Conservation (phyloP, 129 eudicot genomes). For the Artemisia argyi region DNA sequence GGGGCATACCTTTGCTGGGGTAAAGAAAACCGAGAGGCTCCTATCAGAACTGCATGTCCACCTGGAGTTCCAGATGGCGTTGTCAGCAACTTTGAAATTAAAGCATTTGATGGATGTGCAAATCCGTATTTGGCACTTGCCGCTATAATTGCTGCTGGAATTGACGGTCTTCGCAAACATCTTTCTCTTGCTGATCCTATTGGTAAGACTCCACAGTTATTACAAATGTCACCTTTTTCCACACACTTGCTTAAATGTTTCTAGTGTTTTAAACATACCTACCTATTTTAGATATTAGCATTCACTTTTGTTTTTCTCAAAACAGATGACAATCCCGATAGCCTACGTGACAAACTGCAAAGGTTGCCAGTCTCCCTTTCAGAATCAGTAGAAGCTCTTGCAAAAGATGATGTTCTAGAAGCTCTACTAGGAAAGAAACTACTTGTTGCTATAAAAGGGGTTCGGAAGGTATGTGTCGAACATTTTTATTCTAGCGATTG, state of each 20-base stretch:
- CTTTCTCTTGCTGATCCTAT: conserved; percentile 73
- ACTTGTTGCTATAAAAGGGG: conserved; percentile 70
- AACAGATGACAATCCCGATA: conserved; percentile 83
- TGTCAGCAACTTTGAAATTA: conserved; percentile 95
- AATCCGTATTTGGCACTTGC: conserved; percentile 93
- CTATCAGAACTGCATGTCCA: conserved; percentile 88
- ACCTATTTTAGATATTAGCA: too few species aligned
- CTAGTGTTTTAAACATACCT: not conserved
- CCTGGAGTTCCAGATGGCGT: conserved; percentile 83
- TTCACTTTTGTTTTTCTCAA: not conserved
- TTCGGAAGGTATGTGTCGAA: conserved; percentile 64
- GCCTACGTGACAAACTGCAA: conserved; percentile 46
- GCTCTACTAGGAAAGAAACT: conserved; percentile 81
- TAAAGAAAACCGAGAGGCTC: conserved; percentile 92
- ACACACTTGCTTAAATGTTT: not conserved
- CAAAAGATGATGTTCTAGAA: conserved; percentile 51
- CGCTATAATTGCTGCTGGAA: conserved; percentile 80
- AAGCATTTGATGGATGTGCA: conserved; percentile 91
- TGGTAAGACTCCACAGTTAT: conserved; percentile 46
- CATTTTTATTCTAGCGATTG: not conserved
- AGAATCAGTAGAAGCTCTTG: conserved; percentile 86
- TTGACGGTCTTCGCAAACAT: conserved; percentile 77
- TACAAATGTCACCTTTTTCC: conserved; percentile 9
- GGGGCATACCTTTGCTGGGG: conserved; percentile 99
- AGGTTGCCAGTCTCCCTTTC: conserved; percentile 75